Base-by-base conservation (phyloP, 495 filamentous ascomycete genomes). In the Penicillium simplicissimum region DNA sequence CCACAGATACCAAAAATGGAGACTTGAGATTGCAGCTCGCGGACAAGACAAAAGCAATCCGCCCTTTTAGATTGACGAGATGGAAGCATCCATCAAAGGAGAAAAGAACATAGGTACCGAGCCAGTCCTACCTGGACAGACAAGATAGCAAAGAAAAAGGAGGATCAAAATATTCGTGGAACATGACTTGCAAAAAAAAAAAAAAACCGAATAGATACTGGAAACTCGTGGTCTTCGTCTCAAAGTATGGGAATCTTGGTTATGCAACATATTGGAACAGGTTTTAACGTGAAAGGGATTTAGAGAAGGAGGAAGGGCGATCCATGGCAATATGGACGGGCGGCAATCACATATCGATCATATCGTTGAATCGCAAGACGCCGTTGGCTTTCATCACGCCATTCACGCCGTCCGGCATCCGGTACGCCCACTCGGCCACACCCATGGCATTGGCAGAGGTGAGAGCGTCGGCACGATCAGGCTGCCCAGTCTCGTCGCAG, bases 321-420 rank as follows among this genome's bases (percentile, higher is more conserved):
- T 40, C n/a, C n/a, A n/a, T n/a, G n/a, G n/a, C n/a, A n/a, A n/a
- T n/a, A n/a, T n/a, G n/a, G n/a, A n/a, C n/a, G n/a, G n/a, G 51
- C 48, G 25, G 49, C 31, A 40, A 43, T 81, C 67, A 98, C 82
- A 97, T 94, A 64, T 97, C 93, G 76, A 98, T 93, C 67, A 86
- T 91, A 74, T 96, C 93, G 73, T 94, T 93, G 71, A 98, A 98
- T 71, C 88, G 81, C 68, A 98, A 76, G 54, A 98, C 87, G 4
- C 93, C 95, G 67, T 96, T 90, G 48, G 84, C 84, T 76, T 85
- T 91, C 64, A 98, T 79, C 60, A 95, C 76, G 14, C 95, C 95
- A 74, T 98, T 95, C 48, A 97, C 88, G 13, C 92, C 91, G 25
- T 83, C 76, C 23, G 82, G 81, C 74, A 86, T 81, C 34, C 76